Evolutionary conservation across 768 basidiomycete species (phyloP).

Genomic region (Lentinus brumalis): DNA sequence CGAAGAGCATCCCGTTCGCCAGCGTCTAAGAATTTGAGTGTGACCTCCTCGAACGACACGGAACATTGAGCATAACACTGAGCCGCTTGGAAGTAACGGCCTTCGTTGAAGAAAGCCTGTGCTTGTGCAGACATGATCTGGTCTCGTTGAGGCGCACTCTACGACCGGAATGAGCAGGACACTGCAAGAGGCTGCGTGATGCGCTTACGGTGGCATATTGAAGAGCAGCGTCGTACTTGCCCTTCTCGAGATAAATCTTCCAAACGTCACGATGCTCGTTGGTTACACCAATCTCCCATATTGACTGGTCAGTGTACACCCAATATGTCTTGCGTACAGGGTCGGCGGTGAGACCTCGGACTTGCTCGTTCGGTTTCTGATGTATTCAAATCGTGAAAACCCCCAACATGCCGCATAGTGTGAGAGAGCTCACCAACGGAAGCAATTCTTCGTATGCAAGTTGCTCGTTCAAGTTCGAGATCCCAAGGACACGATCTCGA

Average conservation of each 20-base stretch:
- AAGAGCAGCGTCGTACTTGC: constrained; percentile 76
- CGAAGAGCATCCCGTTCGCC: constrained; percentile 89
- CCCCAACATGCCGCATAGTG: background rate
- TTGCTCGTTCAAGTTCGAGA: constrained; percentile 80
- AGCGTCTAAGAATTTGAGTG: constrained; percentile 85
- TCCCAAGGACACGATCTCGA: constrained; percentile 70
- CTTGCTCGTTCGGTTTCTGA: constrained; percentile 75
- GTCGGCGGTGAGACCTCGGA: constrained; percentile 79
- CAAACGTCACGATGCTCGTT: constrained; percentile 96
- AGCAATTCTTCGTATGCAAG: constrained; percentile 82
- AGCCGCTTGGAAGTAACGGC: constrained; percentile 88
- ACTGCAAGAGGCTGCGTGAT: background rate
- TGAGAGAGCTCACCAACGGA: constrained; percentile 58
- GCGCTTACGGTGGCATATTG: constrained; percentile 73
- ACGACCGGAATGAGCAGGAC: background rate
- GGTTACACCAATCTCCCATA: constrained; percentile 82
- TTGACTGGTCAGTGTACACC: constrained; percentile 86
- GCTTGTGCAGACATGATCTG: constrained; percentile 83
- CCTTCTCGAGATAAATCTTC: constrained; percentile 83
- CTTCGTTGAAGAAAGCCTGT: constrained; percentile 72
- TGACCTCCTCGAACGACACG: constrained; percentile 87
- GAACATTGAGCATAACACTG: constrained; percentile 91
- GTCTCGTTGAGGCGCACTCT: constrained; percentile 91
- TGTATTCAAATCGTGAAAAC: background rate
- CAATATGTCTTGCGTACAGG: constrained; percentile 89